Percentiles rank a stretch among this genome's conserved stretches.
phyloP scores from a whole-genome alignment of 2,329 filamentous ascomycete species.

The Cordyceps militaris region DNA sequence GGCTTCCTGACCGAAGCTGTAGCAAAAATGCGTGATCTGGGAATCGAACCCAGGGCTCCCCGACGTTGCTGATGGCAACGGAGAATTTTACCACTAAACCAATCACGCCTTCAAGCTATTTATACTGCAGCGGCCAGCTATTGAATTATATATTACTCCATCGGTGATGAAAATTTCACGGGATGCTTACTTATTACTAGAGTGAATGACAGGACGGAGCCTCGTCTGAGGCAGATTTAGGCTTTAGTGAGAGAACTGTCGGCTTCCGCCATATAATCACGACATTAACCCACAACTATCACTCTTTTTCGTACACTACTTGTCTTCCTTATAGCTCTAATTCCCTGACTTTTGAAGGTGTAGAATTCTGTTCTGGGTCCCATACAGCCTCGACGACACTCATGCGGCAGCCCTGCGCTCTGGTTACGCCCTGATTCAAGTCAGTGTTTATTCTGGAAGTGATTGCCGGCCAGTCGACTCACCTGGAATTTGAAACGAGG shows the following conservation, averaged over 20 bases:
- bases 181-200: too few species aligned
- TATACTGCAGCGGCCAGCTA: neutral
- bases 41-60: slow-evolving; percentile 29
- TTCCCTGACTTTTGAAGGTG: neutral
- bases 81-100: slow-evolving; percentile 31
- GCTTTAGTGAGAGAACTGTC: too few species aligned
- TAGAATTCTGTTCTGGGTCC: slow-evolving; percentile 23
- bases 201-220: too few species aligned
- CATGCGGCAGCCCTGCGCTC: slow-evolving; percentile 37
- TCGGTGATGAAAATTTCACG: too few species aligned
- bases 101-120: slow-evolving; percentile 21
- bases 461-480: slow-evolving; percentile 11
- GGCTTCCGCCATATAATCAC: too few species aligned
- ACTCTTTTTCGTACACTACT: neutral
- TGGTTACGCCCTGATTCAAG: slow-evolving; percentile 30
- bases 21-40: slow-evolving; percentile 23
- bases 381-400: slow-evolving; percentile 43
- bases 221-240: too few species aligned
- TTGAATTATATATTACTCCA: too few species aligned
- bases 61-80: slow-evolving; percentile 28
- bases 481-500: slow-evolving; percentile 37
- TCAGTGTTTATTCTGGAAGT: slow-evolving; percentile 12
- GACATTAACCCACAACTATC: too few species aligned
- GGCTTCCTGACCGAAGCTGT: too few species aligned
- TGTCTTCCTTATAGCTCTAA: neutral